Conservation (phyloP, 257 asterid species). For the Knoxia roxburghii region DNA sequence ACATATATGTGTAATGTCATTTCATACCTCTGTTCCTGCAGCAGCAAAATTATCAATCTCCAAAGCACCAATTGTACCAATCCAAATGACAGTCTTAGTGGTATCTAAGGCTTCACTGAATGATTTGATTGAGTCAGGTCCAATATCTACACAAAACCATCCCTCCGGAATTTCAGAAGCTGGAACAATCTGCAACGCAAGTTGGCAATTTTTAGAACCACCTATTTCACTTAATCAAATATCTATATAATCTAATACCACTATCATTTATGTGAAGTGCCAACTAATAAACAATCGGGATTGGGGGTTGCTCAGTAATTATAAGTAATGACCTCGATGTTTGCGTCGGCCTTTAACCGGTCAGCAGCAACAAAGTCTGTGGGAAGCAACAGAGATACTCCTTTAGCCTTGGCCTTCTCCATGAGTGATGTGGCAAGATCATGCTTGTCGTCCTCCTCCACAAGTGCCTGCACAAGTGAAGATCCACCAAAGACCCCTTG, state of each 20-base stretch:
- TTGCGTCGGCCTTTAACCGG: constrained; percentile 73
- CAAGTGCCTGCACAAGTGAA: constrained; percentile 71
- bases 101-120: constrained; percentile 57
- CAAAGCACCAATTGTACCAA: constrained; percentile 88
- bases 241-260: not conserved
- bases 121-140: constrained; percentile 67
- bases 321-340: constrained; percentile 48
- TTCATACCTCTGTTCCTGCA: constrained; percentile 70
- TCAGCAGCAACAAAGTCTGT: constrained; percentile 70
- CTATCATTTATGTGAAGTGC: not conserved
- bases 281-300: too few relatives aligned
- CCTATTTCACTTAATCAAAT: not conserved
- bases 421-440: constrained; percentile 66
- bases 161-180: constrained; percentile 84
- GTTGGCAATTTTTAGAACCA: not conserved
- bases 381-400: constrained; percentile 66
- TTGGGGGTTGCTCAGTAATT: too few relatives aligned
- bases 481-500: constrained; percentile 71
- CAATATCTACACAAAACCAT: constrained; percentile 87
- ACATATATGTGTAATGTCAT: too few relatives aligned
- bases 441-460: constrained; percentile 81
- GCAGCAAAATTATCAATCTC: constrained; percentile 90
- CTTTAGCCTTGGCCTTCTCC: constrained; percentile 77
- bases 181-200: constrained; percentile 46
- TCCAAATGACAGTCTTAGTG: constrained; percentile 73